Evolutionary conservation across 1,284 basidiomycete species (phyloP).

Genomic region (Moesziomyces sp.): DNA sequence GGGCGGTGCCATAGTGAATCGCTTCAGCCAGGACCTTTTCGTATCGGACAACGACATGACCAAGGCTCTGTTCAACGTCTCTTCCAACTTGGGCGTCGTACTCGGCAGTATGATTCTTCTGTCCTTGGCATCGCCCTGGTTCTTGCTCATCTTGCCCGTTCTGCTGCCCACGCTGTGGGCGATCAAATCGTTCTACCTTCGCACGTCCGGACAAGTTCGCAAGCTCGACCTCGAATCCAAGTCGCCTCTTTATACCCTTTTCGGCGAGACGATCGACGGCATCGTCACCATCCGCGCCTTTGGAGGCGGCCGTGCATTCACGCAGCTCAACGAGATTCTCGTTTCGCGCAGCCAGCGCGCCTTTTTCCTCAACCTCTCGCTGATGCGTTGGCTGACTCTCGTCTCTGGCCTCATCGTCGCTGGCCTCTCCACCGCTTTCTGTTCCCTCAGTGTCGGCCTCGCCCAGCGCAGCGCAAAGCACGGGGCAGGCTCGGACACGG

Average conservation of each 20-base stretch:
- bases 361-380: slow-evolving; percentile 5
- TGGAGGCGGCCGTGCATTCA: slow-evolving; percentile 79
- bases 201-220: slow-evolving; percentile 10
- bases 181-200: slow-evolving; percentile 49
- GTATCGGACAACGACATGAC: too few relatives aligned
- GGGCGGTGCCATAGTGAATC: too few relatives aligned
- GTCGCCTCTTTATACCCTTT: slow-evolving; percentile 51
- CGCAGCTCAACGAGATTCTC: slow-evolving; percentile 63
- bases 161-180: slow-evolving; percentile 29
- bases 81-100: not conserved
- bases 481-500: too few relatives aligned
- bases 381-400: slow-evolving; percentile 5
- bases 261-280: slow-evolving; percentile 76
- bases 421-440: too few relatives aligned
- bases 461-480: too few relatives aligned
- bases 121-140: slow-evolving; percentile 35
- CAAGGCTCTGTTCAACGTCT: too few relatives aligned
- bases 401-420: too few relatives aligned
- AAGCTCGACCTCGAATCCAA: slow-evolving; percentile 48
- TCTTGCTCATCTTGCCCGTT: slow-evolving; percentile 24
- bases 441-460: too few relatives aligned
- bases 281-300: slow-evolving; percentile 86
- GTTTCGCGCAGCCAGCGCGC: slow-evolving; percentile 6
- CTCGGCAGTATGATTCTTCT: slow-evolving; percentile 2
- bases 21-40: too few relatives aligned